A percentile compares a stretch with the other conserved stretches of the same genome.
phyloP scores from a whole-genome alignment of 1,139 yeast species.

The Geotrichum citri-aurantii region DNA sequence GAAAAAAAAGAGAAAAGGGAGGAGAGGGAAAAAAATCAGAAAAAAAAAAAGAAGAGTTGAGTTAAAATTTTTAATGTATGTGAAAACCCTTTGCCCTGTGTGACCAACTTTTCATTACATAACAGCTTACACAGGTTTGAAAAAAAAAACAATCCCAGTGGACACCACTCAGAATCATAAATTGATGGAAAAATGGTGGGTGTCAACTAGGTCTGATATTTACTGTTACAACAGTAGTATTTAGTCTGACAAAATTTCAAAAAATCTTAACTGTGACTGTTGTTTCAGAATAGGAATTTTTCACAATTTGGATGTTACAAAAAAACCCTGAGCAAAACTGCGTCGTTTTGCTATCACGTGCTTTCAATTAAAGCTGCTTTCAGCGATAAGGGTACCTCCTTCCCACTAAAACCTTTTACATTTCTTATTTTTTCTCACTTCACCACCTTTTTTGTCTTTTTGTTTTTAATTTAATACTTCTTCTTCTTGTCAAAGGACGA shows the following conservation, averaged over 20 bases:
- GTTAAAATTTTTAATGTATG: background rate
- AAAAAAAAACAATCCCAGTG: background rate
- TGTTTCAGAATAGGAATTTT: background rate
- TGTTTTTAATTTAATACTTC: too few species aligned
- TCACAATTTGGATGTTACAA: background rate
- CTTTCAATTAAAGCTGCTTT: background rate
- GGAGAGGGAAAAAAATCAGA: constrained; percentile 3
- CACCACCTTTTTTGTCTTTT: background rate
- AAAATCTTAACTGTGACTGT: background rate
- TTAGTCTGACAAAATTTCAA: too few species aligned
- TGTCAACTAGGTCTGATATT: background rate
- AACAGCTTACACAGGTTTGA: background rate
- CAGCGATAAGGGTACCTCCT: background rate
- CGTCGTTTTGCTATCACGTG: background rate
- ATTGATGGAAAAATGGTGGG: background rate
- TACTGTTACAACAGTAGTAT: too few species aligned
- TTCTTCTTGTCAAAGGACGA: background rate
- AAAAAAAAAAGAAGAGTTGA: constrained; percentile 5
- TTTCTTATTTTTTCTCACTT: background rate
- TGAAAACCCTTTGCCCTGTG: background rate
- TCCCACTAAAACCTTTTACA: background rate
- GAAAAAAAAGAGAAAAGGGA: constrained; percentile 3
- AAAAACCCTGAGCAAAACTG: background rate
- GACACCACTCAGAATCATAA: background rate
- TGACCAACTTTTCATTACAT: constrained; percentile 1